Evolutionary conservation across 495 filamentous ascomycete species (phyloP).

Genomic region (Penicillium angulare): DNA sequence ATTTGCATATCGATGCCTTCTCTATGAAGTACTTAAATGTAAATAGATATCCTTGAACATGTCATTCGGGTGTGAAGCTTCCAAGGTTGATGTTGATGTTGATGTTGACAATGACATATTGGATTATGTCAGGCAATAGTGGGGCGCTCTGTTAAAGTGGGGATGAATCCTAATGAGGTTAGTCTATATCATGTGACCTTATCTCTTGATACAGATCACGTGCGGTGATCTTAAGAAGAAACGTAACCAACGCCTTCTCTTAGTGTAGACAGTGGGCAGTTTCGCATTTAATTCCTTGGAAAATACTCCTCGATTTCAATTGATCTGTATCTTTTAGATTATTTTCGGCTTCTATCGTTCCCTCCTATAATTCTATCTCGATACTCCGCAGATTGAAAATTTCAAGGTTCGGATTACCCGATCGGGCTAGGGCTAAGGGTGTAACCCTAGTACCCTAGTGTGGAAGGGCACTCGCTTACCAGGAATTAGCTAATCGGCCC

Average conservation of each 20-base stretch:
- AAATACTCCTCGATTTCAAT: too few species aligned
- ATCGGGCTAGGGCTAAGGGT: slow-evolving; percentile 14
- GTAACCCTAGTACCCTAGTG: slow-evolving; percentile 26
- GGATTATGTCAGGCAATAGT: not conserved
- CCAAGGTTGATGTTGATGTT: too few species aligned
- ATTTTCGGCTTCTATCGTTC: not conserved
- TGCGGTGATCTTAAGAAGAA: not conserved
- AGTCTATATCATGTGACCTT: not conserved
- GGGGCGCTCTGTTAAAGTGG: too few species aligned
- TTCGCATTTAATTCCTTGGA: too few species aligned
- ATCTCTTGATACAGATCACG: not conserved
- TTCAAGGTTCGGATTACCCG: slow-evolving; percentile 5
- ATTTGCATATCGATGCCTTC: too few species aligned
- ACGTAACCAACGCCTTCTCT: not conserved
- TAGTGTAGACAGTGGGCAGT: not conserved
- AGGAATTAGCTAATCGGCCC: slow-evolving; percentile 49
- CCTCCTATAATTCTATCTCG: not conserved
- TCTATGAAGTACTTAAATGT: too few species aligned
- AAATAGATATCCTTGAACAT: too few species aligned
- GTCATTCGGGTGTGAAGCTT: too few species aligned
- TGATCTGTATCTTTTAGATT: too few species aligned
- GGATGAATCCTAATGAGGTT: not conserved
- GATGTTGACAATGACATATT: too few species aligned
- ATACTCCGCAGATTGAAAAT: slow-evolving; percentile 1
- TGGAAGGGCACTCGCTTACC: slow-evolving; percentile 42